Conservation (phyloP, 176 grass and related monocot genomes). For the Hyparrhenia diplandra region DNA sequence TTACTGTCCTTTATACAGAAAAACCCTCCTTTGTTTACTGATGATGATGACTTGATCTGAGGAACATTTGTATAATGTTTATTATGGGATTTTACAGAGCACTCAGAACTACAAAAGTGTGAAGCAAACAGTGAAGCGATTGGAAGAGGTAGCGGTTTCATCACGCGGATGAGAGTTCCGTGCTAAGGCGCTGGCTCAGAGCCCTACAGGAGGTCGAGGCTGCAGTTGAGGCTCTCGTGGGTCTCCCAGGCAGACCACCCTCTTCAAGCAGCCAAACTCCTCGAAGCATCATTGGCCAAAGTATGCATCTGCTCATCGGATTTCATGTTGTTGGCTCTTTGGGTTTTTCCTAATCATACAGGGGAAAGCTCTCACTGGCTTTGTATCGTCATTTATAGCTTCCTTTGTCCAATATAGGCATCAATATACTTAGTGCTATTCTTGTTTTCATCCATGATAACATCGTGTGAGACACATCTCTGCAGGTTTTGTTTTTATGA, state of each 20-base stretch:
- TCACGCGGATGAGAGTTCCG: slow-evolving; percentile 41
- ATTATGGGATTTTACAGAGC: slow-evolving; percentile 30
- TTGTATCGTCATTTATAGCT: background rate
- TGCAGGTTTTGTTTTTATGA: slow-evolving; percentile 81
- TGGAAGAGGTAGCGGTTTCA: slow-evolving; percentile 83
- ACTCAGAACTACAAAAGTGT: slow-evolving; percentile 71
- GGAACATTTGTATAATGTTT: background rate
- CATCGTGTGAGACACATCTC: background rate
- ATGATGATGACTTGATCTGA: background rate
- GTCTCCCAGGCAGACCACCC: background rate
- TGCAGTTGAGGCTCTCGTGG: slow-evolving; percentile 30
- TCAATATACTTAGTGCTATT: slow-evolving; percentile 4
- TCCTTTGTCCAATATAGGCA: no score
- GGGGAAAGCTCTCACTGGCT: background rate
- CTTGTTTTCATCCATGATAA: background rate
- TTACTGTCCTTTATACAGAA: background rate
- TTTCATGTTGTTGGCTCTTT: background rate
- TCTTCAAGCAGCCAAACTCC: slow-evolving; percentile 38
- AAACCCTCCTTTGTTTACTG: background rate
- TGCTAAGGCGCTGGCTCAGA: slow-evolving; percentile 71
- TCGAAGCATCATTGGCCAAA: slow-evolving; percentile 46
- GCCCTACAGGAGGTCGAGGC: slow-evolving; percentile 68
- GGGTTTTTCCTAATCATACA: background rate
- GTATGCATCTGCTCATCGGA: slow-evolving; percentile 13
- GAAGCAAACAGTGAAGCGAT: slow-evolving; percentile 74